Percentiles rank a stretch among this genome's conserved stretches.
Conservation (phyloP, 1,284 basidiomycete genomes). For the Naganishia sp. region DNA sequence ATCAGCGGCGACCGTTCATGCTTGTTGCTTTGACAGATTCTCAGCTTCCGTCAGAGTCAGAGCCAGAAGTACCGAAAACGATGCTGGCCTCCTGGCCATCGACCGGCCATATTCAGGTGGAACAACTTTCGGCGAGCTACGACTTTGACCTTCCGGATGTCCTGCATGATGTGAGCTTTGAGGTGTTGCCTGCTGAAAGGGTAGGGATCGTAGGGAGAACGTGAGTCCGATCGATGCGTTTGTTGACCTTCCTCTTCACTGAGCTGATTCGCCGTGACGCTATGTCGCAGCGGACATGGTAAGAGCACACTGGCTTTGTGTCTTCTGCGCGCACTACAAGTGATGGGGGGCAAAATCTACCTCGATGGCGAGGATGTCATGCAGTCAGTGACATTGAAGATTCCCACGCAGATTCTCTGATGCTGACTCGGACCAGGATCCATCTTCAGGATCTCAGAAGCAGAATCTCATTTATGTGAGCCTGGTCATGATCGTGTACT, state of each 20-base stretch:
- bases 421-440: not conserved
- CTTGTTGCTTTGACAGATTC: slow-evolving; percentile 37
- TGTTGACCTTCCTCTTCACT: not conserved
- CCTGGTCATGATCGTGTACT: not conserved
- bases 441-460: slow-evolving; percentile 9
- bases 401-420: slow-evolving; percentile 50
- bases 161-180: slow-evolving; percentile 66
- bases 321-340: slow-evolving; percentile 72
- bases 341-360: slow-evolving; percentile 63
- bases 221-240: not conserved
- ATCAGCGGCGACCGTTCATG: not conserved
- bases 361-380: slow-evolving; percentile 69
- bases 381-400: slow-evolving; percentile 59
- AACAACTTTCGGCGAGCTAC: slow-evolving; percentile 66
- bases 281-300: slow-evolving; percentile 57
- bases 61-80: slow-evolving; percentile 37
- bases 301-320: slow-evolving; percentile 71
- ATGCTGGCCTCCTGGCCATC: slow-evolving; percentile 66
- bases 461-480: slow-evolving; percentile 7
- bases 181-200: slow-evolving; percentile 64
- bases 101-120: slow-evolving; percentile 64
- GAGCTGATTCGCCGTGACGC: too few species aligned
- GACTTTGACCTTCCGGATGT: slow-evolving; percentile 71
- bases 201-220: slow-evolving; percentile 76
- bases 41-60: slow-evolving; percentile 38